phyloP scores from a whole-genome alignment of 2,329 filamentous ascomycete species.

The Beauveria pseudobassiana region DNA sequence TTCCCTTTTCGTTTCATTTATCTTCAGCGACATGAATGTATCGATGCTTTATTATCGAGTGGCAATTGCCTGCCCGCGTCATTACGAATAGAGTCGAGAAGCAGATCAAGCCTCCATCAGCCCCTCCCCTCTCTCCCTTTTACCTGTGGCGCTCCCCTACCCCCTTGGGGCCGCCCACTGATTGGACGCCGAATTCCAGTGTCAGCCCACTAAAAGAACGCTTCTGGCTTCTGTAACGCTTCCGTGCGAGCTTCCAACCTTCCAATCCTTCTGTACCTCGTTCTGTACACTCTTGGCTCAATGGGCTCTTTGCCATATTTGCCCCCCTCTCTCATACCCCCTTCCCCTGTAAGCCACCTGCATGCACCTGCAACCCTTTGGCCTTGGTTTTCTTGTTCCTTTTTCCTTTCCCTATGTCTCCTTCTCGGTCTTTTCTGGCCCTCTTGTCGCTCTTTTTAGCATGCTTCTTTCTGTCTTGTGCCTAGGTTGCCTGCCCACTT shows the following conservation, averaged over 20 bases:
- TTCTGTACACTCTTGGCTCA: not conserved
- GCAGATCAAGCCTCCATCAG: no score
- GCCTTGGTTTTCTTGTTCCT: not conserved
- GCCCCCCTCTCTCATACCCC: no score
- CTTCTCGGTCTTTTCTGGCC: not conserved
- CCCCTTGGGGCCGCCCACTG: no score
- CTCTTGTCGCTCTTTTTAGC: not conserved
- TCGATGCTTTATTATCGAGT: no score
- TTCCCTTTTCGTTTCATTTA: no score
- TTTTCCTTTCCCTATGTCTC: not conserved
- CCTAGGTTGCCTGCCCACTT: not conserved
- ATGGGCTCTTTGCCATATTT: no score
- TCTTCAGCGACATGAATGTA: no score
- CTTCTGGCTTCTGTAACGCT: not conserved
- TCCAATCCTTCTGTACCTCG: not conserved
- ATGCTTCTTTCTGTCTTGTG: not conserved
- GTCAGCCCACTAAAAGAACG: not conserved
- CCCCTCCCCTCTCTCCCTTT: no score
- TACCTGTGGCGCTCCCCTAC: no score
- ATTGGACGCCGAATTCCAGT: not conserved
- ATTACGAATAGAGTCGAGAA: no score
- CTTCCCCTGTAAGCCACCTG: conserved; percentile 1
- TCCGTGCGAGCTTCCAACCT: not conserved
- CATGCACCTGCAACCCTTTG: not conserved
- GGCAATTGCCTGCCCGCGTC: no score